Base-by-base conservation (phyloP, 2,329 filamentous ascomycete genomes). In the Colletotrichum coccodes region DNA sequence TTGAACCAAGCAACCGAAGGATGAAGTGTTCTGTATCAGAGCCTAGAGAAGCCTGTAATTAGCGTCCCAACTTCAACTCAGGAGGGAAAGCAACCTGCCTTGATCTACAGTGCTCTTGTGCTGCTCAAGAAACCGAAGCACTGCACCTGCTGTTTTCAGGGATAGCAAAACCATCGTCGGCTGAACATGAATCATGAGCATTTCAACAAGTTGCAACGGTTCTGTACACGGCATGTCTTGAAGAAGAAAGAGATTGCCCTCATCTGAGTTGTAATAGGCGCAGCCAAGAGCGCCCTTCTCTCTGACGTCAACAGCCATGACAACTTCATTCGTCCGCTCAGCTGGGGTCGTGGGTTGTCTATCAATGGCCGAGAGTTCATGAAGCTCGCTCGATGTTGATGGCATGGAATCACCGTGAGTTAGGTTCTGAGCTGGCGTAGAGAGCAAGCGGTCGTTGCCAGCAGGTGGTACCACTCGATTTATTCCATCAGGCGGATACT, bases 281-380 rank as follows among this genome's bases (percentile, higher is more conserved):
- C 94, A 98, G 0, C 95, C 95, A 21, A 97, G 85, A 0, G 87
- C 90, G 1, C 88, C 90, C 34, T 88, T 86, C n/a, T 90, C 87
- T 70, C 87, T 89, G 77, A 95, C 85, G 67, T 97, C 90, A 28
- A 97, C 83, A 1, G 94, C 93, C 89, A 97, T 93, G 66, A 97
- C 87, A 30, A 94, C 81, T 75, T 96, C 93, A 64, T 68, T 54
- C 38, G 26, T 63, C 64, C 52, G 66, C 73, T 76, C 53, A 76
- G 38, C n/a, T 46, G 21, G 28, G 21, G 4, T n/a, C 8, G 32
- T 26, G 14, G 46, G 14, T 46, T n/a, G 38, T 32, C 28, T 21
- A 16, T 12, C 18, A 30, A 26, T 9, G 12, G 21, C 9, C 23
- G 42, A 38, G 36, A 28, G 26, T 6, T 8, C 44, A 23, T 26